A percentile compares a stretch with the other conserved stretches of the same genome.
phyloP scores from a whole-genome alignment of 352 stramenopile genomes.

The Globisporangium nodosum region DNA sequence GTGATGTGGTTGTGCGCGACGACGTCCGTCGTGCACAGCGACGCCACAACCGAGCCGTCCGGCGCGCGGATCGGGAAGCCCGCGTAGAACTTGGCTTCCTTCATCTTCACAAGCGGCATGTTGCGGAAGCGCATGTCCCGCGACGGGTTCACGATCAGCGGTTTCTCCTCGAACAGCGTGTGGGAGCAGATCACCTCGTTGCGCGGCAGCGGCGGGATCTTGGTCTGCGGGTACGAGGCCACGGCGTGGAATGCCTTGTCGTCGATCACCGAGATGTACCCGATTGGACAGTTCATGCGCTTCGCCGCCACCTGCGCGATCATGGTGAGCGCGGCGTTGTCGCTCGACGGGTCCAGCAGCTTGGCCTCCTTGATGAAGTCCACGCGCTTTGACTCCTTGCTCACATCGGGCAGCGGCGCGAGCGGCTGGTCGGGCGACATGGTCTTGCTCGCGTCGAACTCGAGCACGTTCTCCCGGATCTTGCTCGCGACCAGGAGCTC shows the following conservation, averaged over 20 bases:
- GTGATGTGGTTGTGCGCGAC: conserved; percentile 44
- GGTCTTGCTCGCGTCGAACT: conserved; percentile 32
- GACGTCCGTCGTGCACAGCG: conserved; percentile 38
- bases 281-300: conserved; percentile 46
- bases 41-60: conserved; percentile 42
- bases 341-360: conserved; percentile 33
- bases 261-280: conserved; percentile 57
- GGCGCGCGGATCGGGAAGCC: conserved; percentile 48
- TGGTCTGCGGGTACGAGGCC: conserved; percentile 34
- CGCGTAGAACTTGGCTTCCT: conserved; percentile 59
- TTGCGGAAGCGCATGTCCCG: conserved; percentile 60
- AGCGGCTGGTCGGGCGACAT: conserved; percentile 35
- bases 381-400: conserved; percentile 41
- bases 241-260: conserved; percentile 43
- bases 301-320: conserved; percentile 49
- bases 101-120: conserved; percentile 26
- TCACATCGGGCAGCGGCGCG: conserved; percentile 25
- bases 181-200: conserved; percentile 59
- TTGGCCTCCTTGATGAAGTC: conserved; percentile 39
- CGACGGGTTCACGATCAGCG: conserved; percentile 52
- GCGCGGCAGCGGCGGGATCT: conserved; percentile 24
- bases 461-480: conserved; percentile 43
- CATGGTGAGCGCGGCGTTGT: conserved; percentile 43
- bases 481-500: conserved; percentile 7
- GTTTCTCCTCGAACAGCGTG: conserved; percentile 51